Percentiles rank a stretch among this genome's conserved stretches.
Evolutionary conservation across 139 green algal species (phyloP).

Genomic region (Chlamydomonas urium): DNA sequence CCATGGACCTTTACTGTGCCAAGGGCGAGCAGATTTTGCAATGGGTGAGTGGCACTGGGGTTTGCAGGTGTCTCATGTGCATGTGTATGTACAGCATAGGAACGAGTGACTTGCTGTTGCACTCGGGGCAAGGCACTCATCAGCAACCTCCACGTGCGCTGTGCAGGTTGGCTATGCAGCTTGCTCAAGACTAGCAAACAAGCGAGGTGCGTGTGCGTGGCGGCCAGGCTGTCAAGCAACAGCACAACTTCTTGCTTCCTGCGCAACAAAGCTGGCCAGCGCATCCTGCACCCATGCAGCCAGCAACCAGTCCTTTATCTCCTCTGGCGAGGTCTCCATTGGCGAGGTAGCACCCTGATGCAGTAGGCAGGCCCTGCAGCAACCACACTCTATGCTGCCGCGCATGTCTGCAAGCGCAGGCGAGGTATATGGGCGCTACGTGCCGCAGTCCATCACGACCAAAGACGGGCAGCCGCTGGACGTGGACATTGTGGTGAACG

Average conservation of each 20-base stretch:
- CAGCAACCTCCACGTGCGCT: too few relatives aligned
- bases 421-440: conserved; percentile 52
- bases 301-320: conserved; percentile 1
- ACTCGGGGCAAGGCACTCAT: too few relatives aligned
- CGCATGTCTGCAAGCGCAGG: conserved; percentile 28
- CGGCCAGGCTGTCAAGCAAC: not conserved
- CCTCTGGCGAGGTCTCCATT: not conserved
- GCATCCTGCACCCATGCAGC: not conserved
- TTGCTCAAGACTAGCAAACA: conserved; percentile 60
- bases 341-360: not conserved
- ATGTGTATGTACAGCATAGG: too few relatives aligned
- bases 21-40: conserved; percentile 68
- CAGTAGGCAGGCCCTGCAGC: not conserved
- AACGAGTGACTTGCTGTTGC: too few relatives aligned
- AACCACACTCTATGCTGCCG: not conserved
- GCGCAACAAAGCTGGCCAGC: too few relatives aligned
- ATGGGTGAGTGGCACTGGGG: too few relatives aligned
- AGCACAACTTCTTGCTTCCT: conserved; percentile 1
- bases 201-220: conserved; percentile 35
- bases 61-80: too few relatives aligned
- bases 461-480: conserved; percentile 65
- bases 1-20: conserved; percentile 57
- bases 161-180: conserved; percentile 59
- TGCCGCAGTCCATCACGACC: conserved; percentile 64
- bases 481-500: conserved; percentile 70